These are phyloP conservation scores for Jamesozyma spencerorum DNA, from an alignment of 805 yeast species.

Conservation along the genomic window DNA sequence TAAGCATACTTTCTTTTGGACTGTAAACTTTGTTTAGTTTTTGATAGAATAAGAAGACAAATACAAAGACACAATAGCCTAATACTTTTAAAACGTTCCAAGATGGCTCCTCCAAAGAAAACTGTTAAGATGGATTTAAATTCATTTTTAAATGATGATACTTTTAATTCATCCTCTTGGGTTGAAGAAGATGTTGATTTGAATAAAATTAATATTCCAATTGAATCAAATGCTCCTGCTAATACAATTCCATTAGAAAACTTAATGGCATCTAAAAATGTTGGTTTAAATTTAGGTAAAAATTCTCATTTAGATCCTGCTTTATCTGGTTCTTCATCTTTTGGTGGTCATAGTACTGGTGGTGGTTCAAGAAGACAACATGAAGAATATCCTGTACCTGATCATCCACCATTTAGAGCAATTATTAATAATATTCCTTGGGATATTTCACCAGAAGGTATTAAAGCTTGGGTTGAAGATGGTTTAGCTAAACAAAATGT, in stretches of 20 bases:
- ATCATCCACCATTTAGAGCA: constrained; percentile 87
- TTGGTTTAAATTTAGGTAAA: constrained; percentile 22
- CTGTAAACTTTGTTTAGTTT: not conserved
- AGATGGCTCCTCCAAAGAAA: constrained; percentile 55
- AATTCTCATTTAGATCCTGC: constrained; percentile 33
- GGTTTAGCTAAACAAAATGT: constrained; percentile 42
- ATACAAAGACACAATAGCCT: no score
- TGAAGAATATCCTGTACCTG: constrained; percentile 78
- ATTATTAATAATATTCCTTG: constrained; percentile 78
- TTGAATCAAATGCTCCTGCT: constrained; percentile 23
- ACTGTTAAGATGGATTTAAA: constrained; percentile 74
- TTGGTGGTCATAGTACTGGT: no score
- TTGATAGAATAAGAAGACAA: no score
- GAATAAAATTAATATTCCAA: constrained; percentile 49
- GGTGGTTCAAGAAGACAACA: constrained; percentile 36
- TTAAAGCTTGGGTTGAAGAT: constrained; percentile 53
- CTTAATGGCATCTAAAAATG: constrained; percentile 9
- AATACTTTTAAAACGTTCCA: constrained; percentile 6
- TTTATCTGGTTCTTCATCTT: constrained; percentile 21
- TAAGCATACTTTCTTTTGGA: not conserved
- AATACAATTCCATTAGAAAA: constrained; percentile 24
- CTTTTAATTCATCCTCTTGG: constrained; percentile 62
- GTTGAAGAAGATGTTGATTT: constrained; percentile 78
- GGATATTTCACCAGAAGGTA: constrained; percentile 60
- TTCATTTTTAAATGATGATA: constrained; percentile 71